Base-by-base conservation (phyloP, 352 stramenopile genomes). In the Pythium pyrilobum region DNA sequence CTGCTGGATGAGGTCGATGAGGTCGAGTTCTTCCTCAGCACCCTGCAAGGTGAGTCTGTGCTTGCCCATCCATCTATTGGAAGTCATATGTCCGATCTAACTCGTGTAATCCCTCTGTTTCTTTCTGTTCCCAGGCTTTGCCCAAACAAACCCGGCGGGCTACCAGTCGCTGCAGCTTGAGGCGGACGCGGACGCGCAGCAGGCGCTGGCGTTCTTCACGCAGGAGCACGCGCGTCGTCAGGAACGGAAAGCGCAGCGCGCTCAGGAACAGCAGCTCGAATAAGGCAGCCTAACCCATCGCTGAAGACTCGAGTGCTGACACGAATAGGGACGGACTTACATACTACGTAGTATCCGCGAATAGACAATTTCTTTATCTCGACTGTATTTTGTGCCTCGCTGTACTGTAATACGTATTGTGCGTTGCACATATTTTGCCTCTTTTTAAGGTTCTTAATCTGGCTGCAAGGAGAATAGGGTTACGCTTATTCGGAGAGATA, bases 1-100 rank as follows among this genome's bases (percentile, higher is more conserved):
- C 72, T 96, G 54, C 66, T 98, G 34, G 92, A 98, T 56, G 76
- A 96, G 60, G 82, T 98, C 16, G 89, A 98, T 53, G 89, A 98
- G 65, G 66, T 97, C 20, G 73, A 92, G 46, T 96, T 95, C 59
- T 85, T 98, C 64, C 82, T 96, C 55, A 69, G 88, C 56, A 92
- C 92, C 23, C 64, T 98, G 29, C 92, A 92, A 43, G 77, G 62
- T 69, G 25, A 42, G 52, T 50, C 2, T 16, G 28, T 45, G 18
- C n/a, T 33, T 38, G 4, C 15, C 27, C 42, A 4, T 2, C n/a
- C 12, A 20, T 24, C 21, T 1, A 44, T 44, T 56, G 28, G 4
- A 15, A 32, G 16, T 41, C 20, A 31, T 33, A 52, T 18, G 4
- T 15, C 21, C 10, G 23, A 4, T 25, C 33, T 32, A 20, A 41